Evolutionary conservation across 768 basidiomycete species (phyloP), one percentile per base, ranked within the genome.

Genomic region (Lentinula detonsa): DNA sequence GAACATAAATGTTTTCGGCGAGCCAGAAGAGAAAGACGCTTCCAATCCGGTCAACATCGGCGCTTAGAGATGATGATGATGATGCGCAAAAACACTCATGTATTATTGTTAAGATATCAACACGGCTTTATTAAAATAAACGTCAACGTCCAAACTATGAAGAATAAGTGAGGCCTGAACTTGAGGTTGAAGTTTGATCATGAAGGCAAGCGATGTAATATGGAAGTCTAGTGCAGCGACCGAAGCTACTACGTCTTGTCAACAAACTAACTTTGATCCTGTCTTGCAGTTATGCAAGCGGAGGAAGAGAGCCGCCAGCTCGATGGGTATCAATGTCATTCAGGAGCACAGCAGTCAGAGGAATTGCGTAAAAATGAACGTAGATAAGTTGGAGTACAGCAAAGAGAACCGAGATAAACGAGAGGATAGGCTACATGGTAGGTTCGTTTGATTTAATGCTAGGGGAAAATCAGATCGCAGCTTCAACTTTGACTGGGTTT

Each of bases 1-100:
- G 91, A 79, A 84, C 66, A 82, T 94, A 72, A 81, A 87, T 70
- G 71, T 89, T 55, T 94, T 93, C 69, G 77, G 76, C 46, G 87
- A 90, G 69, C 76, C 76, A 21, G 74, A 73, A 39, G 91, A 93
- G 78, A 70, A 77, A 68, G 64, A 65, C 18, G 76, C 78, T 13
- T 63, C 68, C 21, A 61, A 73, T 65, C 67, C 69, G 57, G 68
- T 75, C 62, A 79, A 75, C 53, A 69, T 76, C n/a, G 62, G 59
- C 3, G 59, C 39, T 16, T 60, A 42, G 39, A 13, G 6, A 0
- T n/a, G 40, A 4, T 23, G 23, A 23, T 23, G 23, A 23, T 23
- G 23, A 23, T 23, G 23, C 23, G 23, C 23, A 23, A 23, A 31
- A n/a, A 52, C 33, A 34, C 4, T n/a, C 6, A 3, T 52, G 51